Evolutionary conservation across 148 eudicot species (phyloP).

Genomic region (Tetragonia tetragonoides): DNA sequence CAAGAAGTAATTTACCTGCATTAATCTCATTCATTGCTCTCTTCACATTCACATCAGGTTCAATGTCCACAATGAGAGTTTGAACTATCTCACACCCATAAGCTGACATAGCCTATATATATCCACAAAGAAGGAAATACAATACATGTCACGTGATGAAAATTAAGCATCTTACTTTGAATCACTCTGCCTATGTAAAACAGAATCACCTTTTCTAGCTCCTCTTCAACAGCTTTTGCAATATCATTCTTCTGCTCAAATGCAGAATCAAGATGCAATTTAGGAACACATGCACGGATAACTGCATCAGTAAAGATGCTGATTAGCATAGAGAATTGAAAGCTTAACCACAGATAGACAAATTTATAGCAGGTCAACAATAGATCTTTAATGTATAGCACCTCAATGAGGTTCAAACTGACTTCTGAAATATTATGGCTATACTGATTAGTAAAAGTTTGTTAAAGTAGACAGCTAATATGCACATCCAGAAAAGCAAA

Average conservation of each 20-base stretch:
- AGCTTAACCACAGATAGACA: neutral
- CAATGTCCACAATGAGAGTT: slow-evolving; percentile 74
- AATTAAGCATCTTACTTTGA: neutral
- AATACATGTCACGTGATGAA: neutral
- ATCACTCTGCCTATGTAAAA: neutral
- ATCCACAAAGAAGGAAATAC: neutral
- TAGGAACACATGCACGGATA: slow-evolving; percentile 67
- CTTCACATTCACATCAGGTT: slow-evolving; percentile 73
- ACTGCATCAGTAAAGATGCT: slow-evolving; percentile 29
- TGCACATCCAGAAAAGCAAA: neutral
- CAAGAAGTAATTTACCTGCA: slow-evolving; percentile 44
- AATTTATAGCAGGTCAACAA: neutral
- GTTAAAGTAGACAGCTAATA: neutral
- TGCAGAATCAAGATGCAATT: slow-evolving; percentile 55
- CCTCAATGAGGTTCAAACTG: neutral
- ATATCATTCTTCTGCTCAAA: slow-evolving; percentile 75
- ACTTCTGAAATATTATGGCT: neutral
- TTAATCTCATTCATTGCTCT: slow-evolving; percentile 86
- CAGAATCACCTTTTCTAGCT: slow-evolving; percentile 51
- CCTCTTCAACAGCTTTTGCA: slow-evolving; percentile 67
- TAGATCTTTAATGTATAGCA: neutral
- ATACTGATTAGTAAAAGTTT: neutral
- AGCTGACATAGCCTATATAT: slow-evolving; percentile 62
- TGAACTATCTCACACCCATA: slow-evolving; percentile 76
- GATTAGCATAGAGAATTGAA: neutral